phyloP scores from a whole-genome alignment of 2,329 filamentous ascomycete genomes.

The Tolypocladium endophyticum region DNA sequence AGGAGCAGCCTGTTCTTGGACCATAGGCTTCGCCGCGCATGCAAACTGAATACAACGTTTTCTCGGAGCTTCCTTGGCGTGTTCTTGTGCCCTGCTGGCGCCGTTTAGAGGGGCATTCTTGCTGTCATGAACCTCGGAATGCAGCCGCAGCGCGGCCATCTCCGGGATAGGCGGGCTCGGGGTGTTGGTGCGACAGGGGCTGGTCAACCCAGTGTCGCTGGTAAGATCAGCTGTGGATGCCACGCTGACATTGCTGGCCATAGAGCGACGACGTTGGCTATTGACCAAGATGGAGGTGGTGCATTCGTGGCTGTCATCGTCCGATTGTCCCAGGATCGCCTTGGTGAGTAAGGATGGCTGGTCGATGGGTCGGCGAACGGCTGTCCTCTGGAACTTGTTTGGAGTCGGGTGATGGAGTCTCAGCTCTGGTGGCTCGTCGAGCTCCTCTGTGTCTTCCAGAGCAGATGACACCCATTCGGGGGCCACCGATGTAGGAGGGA shows the following conservation, averaged over 20 bases:
- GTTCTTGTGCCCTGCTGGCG: conserved; percentile 29
- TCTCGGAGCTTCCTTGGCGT: conserved; percentile 31
- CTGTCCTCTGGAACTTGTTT: conserved; percentile 34
- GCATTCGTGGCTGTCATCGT: conserved; percentile 38
- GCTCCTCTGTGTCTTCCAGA: conserved; percentile 60
- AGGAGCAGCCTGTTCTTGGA: conserved; percentile 27
- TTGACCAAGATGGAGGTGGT: conserved; percentile 23
- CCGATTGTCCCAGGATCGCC: conserved; percentile 61
- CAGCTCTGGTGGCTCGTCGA: conserved; percentile 79
- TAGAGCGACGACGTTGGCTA: conserved; percentile 46
- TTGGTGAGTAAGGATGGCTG: conserved; percentile 80
- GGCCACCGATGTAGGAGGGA: conserved; percentile 12
- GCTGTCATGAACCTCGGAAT: conserved; percentile 16
- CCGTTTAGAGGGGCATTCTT: conserved; percentile 14
- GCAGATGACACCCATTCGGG: conserved; percentile 23
- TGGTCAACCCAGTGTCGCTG: conserved; percentile 88
- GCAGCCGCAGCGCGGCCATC: conserved; percentile 34
- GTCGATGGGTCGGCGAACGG: conserved; percentile 36
- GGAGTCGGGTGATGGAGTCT: conserved; percentile 15
- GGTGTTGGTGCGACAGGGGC: conserved; percentile 75
- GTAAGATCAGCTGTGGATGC: conserved; percentile 84
- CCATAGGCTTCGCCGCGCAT: conserved; percentile 56
- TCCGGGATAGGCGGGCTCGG: conserved; percentile 76
- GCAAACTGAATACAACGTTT: conserved; percentile 92
- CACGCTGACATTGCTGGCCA: conserved; percentile 69